Evolutionary conservation across 768 basidiomycete species (phyloP).

Genomic region (Suillus americanus): DNA sequence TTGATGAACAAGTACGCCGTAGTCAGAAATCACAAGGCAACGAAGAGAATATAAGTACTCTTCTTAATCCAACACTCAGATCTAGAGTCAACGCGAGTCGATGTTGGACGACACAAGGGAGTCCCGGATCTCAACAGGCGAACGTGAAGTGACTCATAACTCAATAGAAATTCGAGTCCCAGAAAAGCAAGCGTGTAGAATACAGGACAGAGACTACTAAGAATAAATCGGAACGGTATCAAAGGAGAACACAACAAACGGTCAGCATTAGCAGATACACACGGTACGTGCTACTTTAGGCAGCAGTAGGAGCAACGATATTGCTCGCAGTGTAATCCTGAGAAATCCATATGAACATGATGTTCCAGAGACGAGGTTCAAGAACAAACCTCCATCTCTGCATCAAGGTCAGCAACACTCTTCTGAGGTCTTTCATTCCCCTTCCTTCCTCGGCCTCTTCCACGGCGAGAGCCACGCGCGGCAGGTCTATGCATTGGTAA

Average conservation of each 20-base stretch:
- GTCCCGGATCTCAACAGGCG: not conserved
- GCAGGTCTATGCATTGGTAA: conserved; percentile 26
- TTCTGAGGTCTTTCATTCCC: conserved; percentile 64
- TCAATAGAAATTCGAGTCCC: conserved; percentile 7
- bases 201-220: conserved; percentile 19
- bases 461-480: conserved; percentile 46
- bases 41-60: too few relatives aligned
- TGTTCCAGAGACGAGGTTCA: not conserved
- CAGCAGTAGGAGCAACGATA: conserved; percentile 40
- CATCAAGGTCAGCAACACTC: conserved; percentile 88
- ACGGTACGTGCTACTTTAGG: conserved; percentile 12
- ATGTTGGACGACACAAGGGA: not conserved
- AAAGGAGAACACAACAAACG: conserved; percentile 8
- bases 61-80: too few relatives aligned
- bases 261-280: conserved; percentile 9
- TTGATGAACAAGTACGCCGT: not conserved
- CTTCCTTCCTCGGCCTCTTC: conserved; percentile 46
- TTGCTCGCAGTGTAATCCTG: conserved; percentile 72
- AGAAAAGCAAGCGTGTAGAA: conserved; percentile 16
- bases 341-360: conserved; percentile 7
- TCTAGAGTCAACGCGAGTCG: too few relatives aligned
- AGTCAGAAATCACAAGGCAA: not conserved
- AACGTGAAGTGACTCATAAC: not conserved
- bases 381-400: conserved; percentile 90
- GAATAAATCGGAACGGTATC: conserved; percentile 25